Percentiles rank a stretch among this genome's conserved stretches.
Conservation (phyloP, 1,284 basidiomycete genomes). For the Naganishia albida region DNA sequence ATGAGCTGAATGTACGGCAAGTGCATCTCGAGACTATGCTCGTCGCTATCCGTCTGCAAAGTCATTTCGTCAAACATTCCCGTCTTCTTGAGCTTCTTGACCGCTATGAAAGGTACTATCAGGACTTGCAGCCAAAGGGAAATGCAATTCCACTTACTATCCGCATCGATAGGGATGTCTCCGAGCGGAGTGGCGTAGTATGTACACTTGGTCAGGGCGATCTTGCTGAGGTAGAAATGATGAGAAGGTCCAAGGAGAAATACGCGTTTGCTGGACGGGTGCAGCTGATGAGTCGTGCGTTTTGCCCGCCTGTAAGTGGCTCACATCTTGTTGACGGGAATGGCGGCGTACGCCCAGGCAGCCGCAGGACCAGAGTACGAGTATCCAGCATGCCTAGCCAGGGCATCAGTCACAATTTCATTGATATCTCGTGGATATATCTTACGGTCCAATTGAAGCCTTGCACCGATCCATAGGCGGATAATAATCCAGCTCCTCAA, state of each 20-base stretch:
- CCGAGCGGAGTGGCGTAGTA: slow-evolving; percentile 87
- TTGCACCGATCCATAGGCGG: slow-evolving; percentile 76
- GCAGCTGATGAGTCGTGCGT: neutral
- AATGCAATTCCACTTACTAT: slow-evolving; percentile 62
- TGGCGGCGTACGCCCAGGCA: slow-evolving; percentile 91
- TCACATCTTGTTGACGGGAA: slow-evolving; percentile 78
- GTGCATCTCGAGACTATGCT: slow-evolving; percentile 98
- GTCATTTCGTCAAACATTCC: slow-evolving; percentile 73
- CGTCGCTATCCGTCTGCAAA: slow-evolving; percentile 76
- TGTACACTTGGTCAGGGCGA: slow-evolving; percentile 76
- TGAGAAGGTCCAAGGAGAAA: slow-evolving; percentile 96
- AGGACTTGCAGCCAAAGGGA: too few relatives aligned
- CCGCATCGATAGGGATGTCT: slow-evolving; percentile 71
- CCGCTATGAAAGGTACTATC: slow-evolving; percentile 58
- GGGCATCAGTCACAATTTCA: neutral
- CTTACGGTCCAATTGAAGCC: slow-evolving; percentile 94
- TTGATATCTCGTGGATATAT: slow-evolving; percentile 24
- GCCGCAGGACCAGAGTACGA: slow-evolving; percentile 90
- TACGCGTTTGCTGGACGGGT: slow-evolving; percentile 71
- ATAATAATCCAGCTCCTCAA: slow-evolving; percentile 57
- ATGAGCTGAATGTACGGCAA: slow-evolving; percentile 86
- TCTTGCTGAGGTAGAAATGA: slow-evolving; percentile 82
- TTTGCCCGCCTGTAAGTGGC: slow-evolving; percentile 48
- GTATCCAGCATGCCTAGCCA: slow-evolving; percentile 86
- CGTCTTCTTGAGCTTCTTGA: slow-evolving; percentile 67